Conservation (phyloP, 2,329 filamentous ascomycete genomes). For the Arthrocladium fulminans region DNA sequence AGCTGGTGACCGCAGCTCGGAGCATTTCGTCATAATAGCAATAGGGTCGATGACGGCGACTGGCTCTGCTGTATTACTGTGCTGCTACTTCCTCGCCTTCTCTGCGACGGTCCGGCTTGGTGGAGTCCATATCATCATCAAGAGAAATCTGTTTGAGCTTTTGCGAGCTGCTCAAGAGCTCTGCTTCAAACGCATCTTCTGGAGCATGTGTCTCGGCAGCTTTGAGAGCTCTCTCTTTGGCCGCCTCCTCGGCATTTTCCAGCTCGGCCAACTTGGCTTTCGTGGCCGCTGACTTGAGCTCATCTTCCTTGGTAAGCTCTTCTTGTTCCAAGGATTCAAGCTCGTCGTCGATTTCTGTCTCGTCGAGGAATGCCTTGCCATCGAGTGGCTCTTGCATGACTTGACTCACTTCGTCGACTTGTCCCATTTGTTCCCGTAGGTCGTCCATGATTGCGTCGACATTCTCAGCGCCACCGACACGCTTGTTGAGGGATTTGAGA, state of each 20-base stretch:
- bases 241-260: slow-evolving; percentile 34
- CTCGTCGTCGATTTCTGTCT: slow-evolving; percentile 82
- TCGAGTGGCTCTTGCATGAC: slow-evolving; percentile 58
- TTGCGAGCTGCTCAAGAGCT: slow-evolving; percentile 19
- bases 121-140: not conserved
- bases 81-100: not conserved
- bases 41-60: not conserved
- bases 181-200: slow-evolving; percentile 8
- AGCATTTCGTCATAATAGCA: too few relatives aligned
- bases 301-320: slow-evolving; percentile 44
- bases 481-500: slow-evolving; percentile 62
- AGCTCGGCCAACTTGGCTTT: slow-evolving; percentile 42
- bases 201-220: not conserved
- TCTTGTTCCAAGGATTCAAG: slow-evolving; percentile 63
- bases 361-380: slow-evolving; percentile 53
- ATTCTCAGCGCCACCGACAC: slow-evolving; percentile 65
- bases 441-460: slow-evolving; percentile 69
- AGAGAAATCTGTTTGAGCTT: slow-evolving; percentile 15
- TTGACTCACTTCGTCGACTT: slow-evolving; percentile 71
- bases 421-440: slow-evolving; percentile 68
- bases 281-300: slow-evolving; percentile 43
- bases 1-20: too few relatives aligned
- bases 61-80: not conserved
- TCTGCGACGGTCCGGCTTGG: too few relatives aligned
- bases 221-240: slow-evolving; percentile 27